Evolutionary conservation across 2,329 filamentous ascomycete genomes (phyloP), one percentile per base, ranked within the genome.

Genomic region (Helicocarpus griseus): DNA sequence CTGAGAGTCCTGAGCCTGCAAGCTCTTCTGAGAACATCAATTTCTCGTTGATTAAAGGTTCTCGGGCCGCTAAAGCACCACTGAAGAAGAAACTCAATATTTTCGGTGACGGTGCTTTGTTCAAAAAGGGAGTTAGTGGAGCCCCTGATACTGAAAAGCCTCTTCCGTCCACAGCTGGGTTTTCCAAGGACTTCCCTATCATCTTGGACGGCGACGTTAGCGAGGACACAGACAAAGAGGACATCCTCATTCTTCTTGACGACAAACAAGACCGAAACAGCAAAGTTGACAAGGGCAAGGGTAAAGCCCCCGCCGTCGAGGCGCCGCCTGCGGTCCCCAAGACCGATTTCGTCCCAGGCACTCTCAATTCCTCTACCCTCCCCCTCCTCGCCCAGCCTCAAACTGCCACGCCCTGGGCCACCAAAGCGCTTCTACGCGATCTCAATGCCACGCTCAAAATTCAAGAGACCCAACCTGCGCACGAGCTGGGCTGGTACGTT

Each of bases 401-500:
- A 1, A 87, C 86, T 68, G 85, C 86, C 4, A 83, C 80, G 0
- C 63, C 70, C 0, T 56, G 65, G 1, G 85, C 85, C 1, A 83
- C 81, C 2, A 82, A 76, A 60, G 70, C 78, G 3, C 74, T 93
- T 0, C 78, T 81, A 54, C 74, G 73, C 38, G 84, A 89, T 57
- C 75, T 95, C 41, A 76, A 74, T 50, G 73, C 75, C 7, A 71
- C 90, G 0, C 69, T 86, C 31, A 78, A 79, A 53, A 67, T 82
- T 1, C 89, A 95, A 63, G 66, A 77, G 1, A 71, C 65, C 9
- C 80, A 77, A 1, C 77, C 81, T 0, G 64, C 80, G 1, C 77
- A 83, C 53, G 79, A 85, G 53, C 76, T 94, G 0, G 90, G 90
- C 14, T 95, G 89, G 89, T 89, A 88, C 62, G 82, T 95, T 51